A percentile compares a stretch with the other conserved stretches of the same genome.
Evolutionary conservation across 208 protist species (phyloP).

Genomic region (Acanthamoeba royreba): DNA sequence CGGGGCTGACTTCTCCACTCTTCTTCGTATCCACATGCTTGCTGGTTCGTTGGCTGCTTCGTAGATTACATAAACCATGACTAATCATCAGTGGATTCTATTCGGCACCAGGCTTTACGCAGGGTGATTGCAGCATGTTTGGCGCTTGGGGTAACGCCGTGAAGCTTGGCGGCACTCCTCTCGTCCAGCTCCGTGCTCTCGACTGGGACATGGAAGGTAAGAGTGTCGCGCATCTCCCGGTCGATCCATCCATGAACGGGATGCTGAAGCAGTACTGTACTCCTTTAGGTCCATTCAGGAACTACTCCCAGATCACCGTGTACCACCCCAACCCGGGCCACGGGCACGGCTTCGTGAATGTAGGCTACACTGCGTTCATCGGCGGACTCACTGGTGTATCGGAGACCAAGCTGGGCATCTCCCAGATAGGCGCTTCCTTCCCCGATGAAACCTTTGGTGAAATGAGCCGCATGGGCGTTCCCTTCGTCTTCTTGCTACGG

Average conservation of each 20-base stretch:
- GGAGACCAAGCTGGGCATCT: slow-evolving; percentile 17
- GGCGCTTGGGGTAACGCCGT: neutral
- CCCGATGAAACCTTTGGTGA: slow-evolving; percentile 47
- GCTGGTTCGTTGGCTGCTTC: neutral
- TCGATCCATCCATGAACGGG: slow-evolving; percentile 13
- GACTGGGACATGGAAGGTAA: neutral
- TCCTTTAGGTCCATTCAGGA: neutral
- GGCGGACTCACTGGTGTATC: slow-evolving; percentile 45
- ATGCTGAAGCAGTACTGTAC: neutral
- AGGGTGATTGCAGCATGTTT: slow-evolving; percentile 11
- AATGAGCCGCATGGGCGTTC: slow-evolving; percentile 49
- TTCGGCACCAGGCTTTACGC: neutral
- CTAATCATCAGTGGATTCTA: too few species aligned
- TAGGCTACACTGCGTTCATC: slow-evolving; percentile 54
- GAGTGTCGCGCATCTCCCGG: neutral
- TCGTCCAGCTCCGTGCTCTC: slow-evolving; percentile 56
- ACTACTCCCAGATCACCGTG: slow-evolving; percentile 46
- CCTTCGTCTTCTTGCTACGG: slow-evolving; percentile 39
- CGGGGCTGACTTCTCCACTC: neutral
- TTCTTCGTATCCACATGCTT: slow-evolving; percentile 58
- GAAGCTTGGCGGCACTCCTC: neutral
- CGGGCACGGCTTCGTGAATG: slow-evolving; percentile 59
- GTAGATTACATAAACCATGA: too few species aligned
- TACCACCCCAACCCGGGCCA: slow-evolving; percentile 52
- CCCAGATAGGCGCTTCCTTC: slow-evolving; percentile 52